These are phyloP conservation scores for Arthrobotrys sphaeroides DNA, from an alignment of 2,329 filamentous ascomycete genomes.

Conservation along the genomic window DNA sequence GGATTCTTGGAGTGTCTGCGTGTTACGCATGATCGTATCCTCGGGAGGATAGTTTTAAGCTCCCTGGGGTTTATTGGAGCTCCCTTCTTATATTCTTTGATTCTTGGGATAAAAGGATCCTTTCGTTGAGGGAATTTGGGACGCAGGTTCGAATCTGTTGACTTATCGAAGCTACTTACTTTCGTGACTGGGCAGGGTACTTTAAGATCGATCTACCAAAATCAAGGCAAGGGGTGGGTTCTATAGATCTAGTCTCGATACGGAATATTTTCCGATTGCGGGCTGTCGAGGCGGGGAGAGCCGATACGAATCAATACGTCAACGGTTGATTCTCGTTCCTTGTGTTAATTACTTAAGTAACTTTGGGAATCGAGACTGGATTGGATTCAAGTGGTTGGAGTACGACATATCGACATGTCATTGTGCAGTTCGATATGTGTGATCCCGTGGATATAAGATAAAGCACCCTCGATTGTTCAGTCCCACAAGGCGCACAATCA, in stretches of 20 bases:
- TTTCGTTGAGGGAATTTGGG: too few species aligned
- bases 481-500: too few species aligned
- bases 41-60: too few species aligned
- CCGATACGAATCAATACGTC: neutral
- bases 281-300: neutral
- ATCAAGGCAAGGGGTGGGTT: neutral
- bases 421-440: neutral
- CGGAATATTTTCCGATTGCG: neutral
- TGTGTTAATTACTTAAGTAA: neutral
- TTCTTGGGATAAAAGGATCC: too few species aligned
- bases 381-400: neutral
- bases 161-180: too few species aligned
- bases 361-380: neutral
- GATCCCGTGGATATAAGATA: neutral
- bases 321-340: neutral
- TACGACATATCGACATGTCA: slow-evolving; percentile 15
- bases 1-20: neutral
- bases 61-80: too few species aligned
- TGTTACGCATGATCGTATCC: too few species aligned
- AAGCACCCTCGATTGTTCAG: too few species aligned
- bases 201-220: neutral
- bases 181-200: too few species aligned
- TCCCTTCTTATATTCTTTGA: too few species aligned
- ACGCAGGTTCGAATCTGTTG: too few species aligned
- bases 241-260: neutral